These are phyloP conservation scores for Globisporangium viniferum DNA, from an alignment of 352 stramenopile genomes.

Conservation along the genomic window DNA sequence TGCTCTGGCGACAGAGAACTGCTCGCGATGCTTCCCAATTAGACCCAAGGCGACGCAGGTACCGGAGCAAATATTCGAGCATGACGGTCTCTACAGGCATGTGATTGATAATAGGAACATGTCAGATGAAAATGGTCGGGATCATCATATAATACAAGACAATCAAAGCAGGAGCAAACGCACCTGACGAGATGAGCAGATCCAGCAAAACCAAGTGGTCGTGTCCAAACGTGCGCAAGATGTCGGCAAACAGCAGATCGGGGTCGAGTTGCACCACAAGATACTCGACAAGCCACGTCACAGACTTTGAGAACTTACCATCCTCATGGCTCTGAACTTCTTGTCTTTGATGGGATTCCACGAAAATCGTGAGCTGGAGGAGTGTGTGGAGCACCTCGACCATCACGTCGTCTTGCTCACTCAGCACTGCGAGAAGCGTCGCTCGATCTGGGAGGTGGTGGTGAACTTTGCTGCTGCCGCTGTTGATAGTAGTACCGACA, in stretches of 20 bases:
- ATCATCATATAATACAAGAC: not conserved
- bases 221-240: slow-evolving; percentile 39
- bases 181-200: slow-evolving; percentile 69
- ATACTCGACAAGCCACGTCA: slow-evolving; percentile 12
- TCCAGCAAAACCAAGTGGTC: slow-evolving; percentile 74
- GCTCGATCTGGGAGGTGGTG: slow-evolving; percentile 11
- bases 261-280: slow-evolving; percentile 37
- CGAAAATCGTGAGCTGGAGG: slow-evolving; percentile 20
- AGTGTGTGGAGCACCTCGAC: slow-evolving; percentile 55
- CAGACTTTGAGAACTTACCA: not conserved
- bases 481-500: not conserved
- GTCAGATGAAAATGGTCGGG: too few relatives aligned
- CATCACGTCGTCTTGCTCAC: slow-evolving; percentile 71
- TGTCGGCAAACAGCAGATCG: slow-evolving; percentile 55
- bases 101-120: not conserved
- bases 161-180: slow-evolving; percentile 1
- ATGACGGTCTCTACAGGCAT: slow-evolving; percentile 51
- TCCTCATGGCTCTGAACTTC: not conserved
- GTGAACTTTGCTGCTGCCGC: not conserved
- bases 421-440: slow-evolving; percentile 46
- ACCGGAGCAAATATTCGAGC: slow-evolving; percentile 59
- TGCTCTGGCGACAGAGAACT: slow-evolving; percentile 17
- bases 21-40: slow-evolving; percentile 29
- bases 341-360: slow-evolving; percentile 4
- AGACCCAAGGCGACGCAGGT: slow-evolving; percentile 34